These are phyloP conservation scores for Colletotrichum acutatum DNA, from an alignment of 2,329 filamentous ascomycete species.

Conservation along the genomic window DNA sequence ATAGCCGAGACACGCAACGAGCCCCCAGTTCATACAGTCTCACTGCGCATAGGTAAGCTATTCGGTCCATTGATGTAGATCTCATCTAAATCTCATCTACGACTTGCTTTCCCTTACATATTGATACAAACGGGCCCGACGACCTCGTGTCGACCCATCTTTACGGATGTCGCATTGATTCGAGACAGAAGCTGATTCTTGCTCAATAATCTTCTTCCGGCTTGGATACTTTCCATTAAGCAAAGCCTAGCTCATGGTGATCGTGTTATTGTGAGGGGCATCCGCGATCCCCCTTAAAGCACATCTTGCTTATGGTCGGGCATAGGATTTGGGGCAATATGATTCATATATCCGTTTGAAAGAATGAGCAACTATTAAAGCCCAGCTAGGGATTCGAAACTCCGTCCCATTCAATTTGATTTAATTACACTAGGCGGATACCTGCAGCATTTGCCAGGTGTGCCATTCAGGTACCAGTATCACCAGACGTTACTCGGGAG, in stretches of 20 bases:
- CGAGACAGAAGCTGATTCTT: neutral
- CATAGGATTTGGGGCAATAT: no score
- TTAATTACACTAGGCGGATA: neutral
- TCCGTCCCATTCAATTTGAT: neutral
- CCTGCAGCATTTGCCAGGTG: constrained; percentile 14
- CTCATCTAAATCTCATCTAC: neutral
- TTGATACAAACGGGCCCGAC: neutral
- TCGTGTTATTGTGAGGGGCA: no score
- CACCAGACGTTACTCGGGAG: neutral
- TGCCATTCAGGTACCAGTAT: neutral
- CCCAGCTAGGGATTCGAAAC: neutral
- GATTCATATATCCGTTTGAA: neutral
- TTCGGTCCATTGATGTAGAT: neutral
- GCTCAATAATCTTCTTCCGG: neutral
- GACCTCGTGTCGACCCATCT: neutral
- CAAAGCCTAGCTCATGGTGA: no score
- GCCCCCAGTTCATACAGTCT: neutral
- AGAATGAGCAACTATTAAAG: neutral
- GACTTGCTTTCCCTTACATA: neutral
- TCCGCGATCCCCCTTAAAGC: no score
- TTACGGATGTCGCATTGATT: neutral
- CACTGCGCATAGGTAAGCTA: neutral
- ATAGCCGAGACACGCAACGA: neutral
- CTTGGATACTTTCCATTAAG: neutral
- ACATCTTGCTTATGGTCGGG: no score